Percentiles rank a stretch among this genome's conserved stretches.
Evolutionary conservation across 768 basidiomycete species (phyloP).

Genomic region (Podaxis rugospora): DNA sequence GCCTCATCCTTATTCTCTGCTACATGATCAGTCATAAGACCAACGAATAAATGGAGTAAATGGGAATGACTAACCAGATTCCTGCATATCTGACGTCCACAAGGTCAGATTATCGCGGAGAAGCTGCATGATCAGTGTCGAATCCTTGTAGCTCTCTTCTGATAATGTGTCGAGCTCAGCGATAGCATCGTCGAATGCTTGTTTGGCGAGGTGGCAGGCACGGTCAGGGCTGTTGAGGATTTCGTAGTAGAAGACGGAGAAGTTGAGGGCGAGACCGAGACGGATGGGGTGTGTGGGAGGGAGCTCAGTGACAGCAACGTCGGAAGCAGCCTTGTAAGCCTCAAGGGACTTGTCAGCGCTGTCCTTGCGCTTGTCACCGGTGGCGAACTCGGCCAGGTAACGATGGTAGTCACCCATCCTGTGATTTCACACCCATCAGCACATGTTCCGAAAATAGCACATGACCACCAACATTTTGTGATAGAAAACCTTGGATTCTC

Average conservation of each 20-base stretch:
- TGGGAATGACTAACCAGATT: constrained; percentile 55
- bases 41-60: background rate
- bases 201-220: constrained; percentile 98
- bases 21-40: constrained; percentile 21
- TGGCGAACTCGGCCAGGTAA: constrained; percentile 97
- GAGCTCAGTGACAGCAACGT: constrained; percentile 94
- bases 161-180: constrained; percentile 98
- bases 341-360: constrained; percentile 96
- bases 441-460: background rate
- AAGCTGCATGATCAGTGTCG: constrained; percentile 95
- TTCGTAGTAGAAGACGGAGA: constrained; percentile 99
- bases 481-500: constrained; percentile 99
- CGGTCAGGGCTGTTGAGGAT: constrained; percentile 98
- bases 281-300: constrained; percentile 97
- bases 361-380: constrained; percentile 95
- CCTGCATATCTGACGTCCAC: constrained; percentile 99
- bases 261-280: constrained; percentile 97
- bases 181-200: constrained; percentile 98
- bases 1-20: constrained; percentile 67
- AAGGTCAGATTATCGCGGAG: constrained; percentile 96
- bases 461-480: constrained; percentile 83
- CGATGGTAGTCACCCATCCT: constrained; percentile 99
- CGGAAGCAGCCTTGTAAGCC: constrained; percentile 96
- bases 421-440: constrained; percentile 18
- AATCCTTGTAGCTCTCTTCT: constrained; percentile 99